Evolutionary conservation across 371 early-diverging fungal genomes (phyloP).

Genomic region (Mucor plumbeus): DNA sequence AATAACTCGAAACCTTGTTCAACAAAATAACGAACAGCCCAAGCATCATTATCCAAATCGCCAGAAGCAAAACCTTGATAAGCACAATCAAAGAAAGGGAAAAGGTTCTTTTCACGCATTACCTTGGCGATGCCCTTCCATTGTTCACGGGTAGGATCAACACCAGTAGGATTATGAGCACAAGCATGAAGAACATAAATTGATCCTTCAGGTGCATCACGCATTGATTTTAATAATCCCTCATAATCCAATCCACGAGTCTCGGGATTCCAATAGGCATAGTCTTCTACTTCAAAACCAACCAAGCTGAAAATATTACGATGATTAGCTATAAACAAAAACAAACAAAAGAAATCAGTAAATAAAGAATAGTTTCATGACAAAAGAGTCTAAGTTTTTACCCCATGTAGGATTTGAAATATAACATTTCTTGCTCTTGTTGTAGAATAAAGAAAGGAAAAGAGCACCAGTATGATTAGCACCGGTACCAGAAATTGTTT

Average conservation of each 20-base stretch:
- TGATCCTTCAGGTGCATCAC: conserved; percentile 76
- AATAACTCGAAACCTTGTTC: conserved; percentile 89
- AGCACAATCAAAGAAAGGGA: conserved; percentile 96
- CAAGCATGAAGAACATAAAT: conserved; percentile 91
- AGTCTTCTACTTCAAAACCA: conserved; percentile 82
- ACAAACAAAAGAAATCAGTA: background rate
- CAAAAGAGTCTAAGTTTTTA: conserved; percentile 31
- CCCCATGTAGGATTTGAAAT: conserved; percentile 98
- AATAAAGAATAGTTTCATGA: background rate
- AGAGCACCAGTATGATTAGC: conserved; percentile 87
- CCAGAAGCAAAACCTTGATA: conserved; percentile 98
- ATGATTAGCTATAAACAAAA: conserved; percentile 77
- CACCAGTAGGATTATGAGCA: conserved; percentile 99
- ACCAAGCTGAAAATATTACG: conserved; percentile 84
- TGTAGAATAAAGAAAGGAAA: conserved; percentile 78
- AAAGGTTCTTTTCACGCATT: conserved; percentile 73
- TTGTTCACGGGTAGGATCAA: conserved; percentile 93
- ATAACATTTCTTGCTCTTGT: conserved; percentile 70
- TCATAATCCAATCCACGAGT: conserved; percentile 82
- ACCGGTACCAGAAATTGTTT: conserved; percentile 97
- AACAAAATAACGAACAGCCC: conserved; percentile 91
- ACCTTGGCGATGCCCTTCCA: conserved; percentile 90
- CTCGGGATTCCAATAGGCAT: conserved; percentile 87
- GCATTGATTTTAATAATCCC: conserved; percentile 71
- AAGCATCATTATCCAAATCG: conserved; percentile 88